Percentiles rank a stretch among this genome's conserved stretches.
Evolutionary conservation across 179 eudicot genomes (phyloP).

Genomic region (Nepenthes alata): DNA sequence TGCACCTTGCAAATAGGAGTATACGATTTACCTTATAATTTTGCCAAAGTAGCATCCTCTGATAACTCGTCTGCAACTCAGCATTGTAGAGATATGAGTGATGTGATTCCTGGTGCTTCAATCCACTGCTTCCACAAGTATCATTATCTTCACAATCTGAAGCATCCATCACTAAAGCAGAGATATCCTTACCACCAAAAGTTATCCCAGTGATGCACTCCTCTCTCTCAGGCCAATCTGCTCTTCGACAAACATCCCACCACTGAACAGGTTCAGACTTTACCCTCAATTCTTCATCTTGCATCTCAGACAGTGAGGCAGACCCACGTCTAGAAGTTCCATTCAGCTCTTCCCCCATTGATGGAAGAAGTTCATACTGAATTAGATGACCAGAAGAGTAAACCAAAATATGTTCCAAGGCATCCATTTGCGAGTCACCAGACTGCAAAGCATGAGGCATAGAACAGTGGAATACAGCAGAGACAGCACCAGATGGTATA

Average conservation of each 20-base stretch:
- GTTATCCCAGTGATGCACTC: slow-evolving; percentile 38
- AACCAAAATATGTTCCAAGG: slow-evolving; percentile 78
- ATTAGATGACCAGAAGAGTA: slow-evolving; percentile 75
- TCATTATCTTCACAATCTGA: slow-evolving; percentile 41
- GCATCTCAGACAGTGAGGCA: slow-evolving; percentile 36
- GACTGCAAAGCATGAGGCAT: slow-evolving; percentile 22
- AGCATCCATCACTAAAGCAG: slow-evolving; percentile 25
- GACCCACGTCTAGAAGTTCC: slow-evolving; percentile 42
- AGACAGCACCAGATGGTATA: slow-evolving; percentile 55
- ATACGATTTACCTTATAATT: slow-evolving; percentile 54
- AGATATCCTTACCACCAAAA: slow-evolving; percentile 24
- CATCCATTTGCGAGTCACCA: slow-evolving; percentile 24
- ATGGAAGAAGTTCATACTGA: slow-evolving; percentile 78
- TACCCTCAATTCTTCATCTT: slow-evolving; percentile 74
- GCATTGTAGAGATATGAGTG: slow-evolving; percentile 86
- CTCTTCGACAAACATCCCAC: slow-evolving; percentile 99
- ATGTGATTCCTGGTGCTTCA: slow-evolving; percentile 44
- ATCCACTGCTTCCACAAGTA: slow-evolving; percentile 26
- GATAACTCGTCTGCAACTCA: slow-evolving; percentile 73
- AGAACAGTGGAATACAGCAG: slow-evolving; percentile 75
- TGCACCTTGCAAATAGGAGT: slow-evolving; percentile 4
- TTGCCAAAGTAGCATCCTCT: slow-evolving; percentile 77
- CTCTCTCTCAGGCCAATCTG: slow-evolving; percentile 89
- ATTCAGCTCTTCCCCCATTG: slow-evolving; percentile 43
- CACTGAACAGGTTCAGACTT: slow-evolving; percentile 77